Base-by-base conservation (phyloP, 2,329 filamentous ascomycete species). In the Trichoderma afroharzianum region DNA sequence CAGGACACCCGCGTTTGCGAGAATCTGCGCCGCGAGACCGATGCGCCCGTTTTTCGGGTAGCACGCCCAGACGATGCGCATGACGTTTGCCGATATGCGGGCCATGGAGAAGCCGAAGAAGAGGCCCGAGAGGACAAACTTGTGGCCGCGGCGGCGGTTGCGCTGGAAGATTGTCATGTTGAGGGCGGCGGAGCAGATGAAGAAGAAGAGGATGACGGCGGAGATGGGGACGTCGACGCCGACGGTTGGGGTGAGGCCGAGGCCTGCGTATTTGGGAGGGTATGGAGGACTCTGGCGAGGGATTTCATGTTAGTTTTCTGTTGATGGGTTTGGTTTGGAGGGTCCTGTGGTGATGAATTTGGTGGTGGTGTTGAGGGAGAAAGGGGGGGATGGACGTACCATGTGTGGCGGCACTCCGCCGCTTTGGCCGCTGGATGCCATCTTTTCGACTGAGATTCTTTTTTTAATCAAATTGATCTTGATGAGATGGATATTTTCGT, bases 1-100 rank as follows among this genome's bases (percentile, higher is more conserved):
- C 39, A 97, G 79, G 18, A 94, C 89, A 55, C 93, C 93, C 0
- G 92, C 90, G 58, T 90, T 88, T 71, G 93, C 88, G 76, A 96
- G 90, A 77, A 96, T 87, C 74, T 85, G 85, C 4, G 92, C 88
- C 8, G 91, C 89, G 72, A 90, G 86, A 76, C 83, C 84, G 70
- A 89, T 75, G 70, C 78, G 75, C 66, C 81, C 72, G 75, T 83
- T 79, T 68, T 58, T 74, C 1, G 84, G 83, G 39, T 81, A 75
- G 50, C 80, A 81, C 28, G 86, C 84, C 87, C 86, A 89, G 69
- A 81, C 85, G 74, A 88, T 86, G 70, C 87, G 85, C 75, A 88
- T 80, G 39, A 80, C 76, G 62, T 88, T 83, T 21, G 88, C 87
- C 53, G 80, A 78, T 74, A 84, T 85, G 62, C 88, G 85, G 28